phyloP scores from a whole-genome alignment of 2,329 filamentous ascomycete genomes.

The Coniella lustricola region DNA sequence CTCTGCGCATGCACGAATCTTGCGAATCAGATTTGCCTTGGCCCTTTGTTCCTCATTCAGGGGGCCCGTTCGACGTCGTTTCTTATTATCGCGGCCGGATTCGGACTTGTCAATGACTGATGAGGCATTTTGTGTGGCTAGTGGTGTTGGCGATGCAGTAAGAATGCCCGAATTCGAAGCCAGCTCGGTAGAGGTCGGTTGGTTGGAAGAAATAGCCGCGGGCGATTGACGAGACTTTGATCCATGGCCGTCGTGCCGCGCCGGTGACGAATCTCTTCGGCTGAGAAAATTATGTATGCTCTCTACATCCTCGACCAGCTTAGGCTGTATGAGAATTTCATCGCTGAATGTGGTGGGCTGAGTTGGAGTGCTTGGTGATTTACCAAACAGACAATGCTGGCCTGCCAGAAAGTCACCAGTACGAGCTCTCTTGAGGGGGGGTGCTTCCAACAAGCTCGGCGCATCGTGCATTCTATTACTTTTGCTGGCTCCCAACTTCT shows the following conservation, averaged over 20 bases:
- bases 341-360: constrained; percentile 3
- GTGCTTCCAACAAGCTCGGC: constrained; percentile 26
- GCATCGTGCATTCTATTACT: constrained; percentile 26
- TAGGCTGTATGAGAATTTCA: constrained; percentile 1
- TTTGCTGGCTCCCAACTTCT: not conserved
- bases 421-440: constrained; percentile 15
- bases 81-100: constrained; percentile 46
- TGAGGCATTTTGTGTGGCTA: constrained; percentile 43
- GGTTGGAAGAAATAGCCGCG: constrained; percentile 31
- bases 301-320: not conserved
- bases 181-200: constrained; percentile 36
- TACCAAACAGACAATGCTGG: constrained; percentile 5
- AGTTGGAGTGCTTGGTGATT: constrained; percentile 5
- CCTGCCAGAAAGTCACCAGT: constrained; percentile 15
- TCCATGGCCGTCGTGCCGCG: constrained; percentile 44
- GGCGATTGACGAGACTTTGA: constrained; percentile 47
- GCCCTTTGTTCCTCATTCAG: constrained; percentile 52
- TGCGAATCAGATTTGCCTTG: constrained; percentile 52
- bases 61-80: constrained; percentile 52
- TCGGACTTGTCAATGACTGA: constrained; percentile 49
- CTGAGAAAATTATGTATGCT: constrained; percentile 5
- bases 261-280: constrained; percentile 24
- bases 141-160: constrained; percentile 39
- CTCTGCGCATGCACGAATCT: constrained; percentile 50
- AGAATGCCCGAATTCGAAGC: constrained; percentile 42